Evolutionary conservation across 139 green algal species (phyloP), one percentile per base, ranked within the genome.

Genomic region (Desmodesmus armatus): DNA sequence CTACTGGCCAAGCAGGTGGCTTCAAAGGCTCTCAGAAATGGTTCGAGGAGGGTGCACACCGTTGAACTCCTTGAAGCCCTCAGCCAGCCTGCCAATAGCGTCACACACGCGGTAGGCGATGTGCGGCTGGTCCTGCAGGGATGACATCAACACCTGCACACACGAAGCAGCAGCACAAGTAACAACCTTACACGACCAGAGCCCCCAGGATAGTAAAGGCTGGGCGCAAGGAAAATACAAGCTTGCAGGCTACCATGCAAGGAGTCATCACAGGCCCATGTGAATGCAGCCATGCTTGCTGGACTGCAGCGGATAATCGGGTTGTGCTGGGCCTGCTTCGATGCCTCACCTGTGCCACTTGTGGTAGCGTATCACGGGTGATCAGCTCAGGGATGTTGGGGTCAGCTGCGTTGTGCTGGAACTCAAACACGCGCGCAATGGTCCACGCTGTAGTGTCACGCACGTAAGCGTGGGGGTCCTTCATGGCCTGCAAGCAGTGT

Each of bases 371-470:
- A 41, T 95, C 93, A 60, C 92, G 58, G 21, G 79, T 88, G 41
- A 98, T 79, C 43, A 96, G 94, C 51, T 93, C 82, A 3, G 91
- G 87, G 41, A 90, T 75, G 21, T 87, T 43, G 5, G 29, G 27
- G 82, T 87, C 86, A 43, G 86, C 82, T 1, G 88, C 65, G 27
- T 89, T 89, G 69, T 98, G 96, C 84, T 99, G 89, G 87, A 97
- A 97, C 91, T 99, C 95, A 86, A 98, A 99, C 41, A 99, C 98
- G 58, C 96, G 94, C 25, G 93, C 95, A 65, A 99, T 92, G 27
- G 97, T 98, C 97, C 97, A 99, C 0, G 95, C 95, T 27, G 97
- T 99, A 2, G 96, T 99, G 89, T 99, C 95, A 73, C 96, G 93
- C 49, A 98, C 96, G 39, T 94, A 84, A 0, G 91, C 72, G 82